A percentile compares a stretch with the other conserved stretches of the same genome.
Conservation (phyloP, 345 rosid genomes). For the Brassica rapa region DNA sequence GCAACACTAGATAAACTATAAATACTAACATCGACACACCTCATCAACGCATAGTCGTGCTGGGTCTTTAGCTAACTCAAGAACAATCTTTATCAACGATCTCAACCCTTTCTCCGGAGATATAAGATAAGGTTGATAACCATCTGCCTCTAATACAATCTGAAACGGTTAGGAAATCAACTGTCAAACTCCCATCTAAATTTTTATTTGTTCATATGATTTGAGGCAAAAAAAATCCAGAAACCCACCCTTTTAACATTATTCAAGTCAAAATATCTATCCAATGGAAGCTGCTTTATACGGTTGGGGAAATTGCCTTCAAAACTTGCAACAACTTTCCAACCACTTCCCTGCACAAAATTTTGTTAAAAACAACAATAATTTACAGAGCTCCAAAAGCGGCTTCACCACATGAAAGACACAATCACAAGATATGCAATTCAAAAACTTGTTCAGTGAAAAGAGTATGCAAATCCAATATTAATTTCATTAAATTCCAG, state of each 20-base stretch:
- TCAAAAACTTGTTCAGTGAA: background rate
- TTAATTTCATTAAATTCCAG: background rate
- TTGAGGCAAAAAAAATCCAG: slow-evolving; percentile 14
- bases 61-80: slow-evolving; percentile 97
- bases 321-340: slow-evolving; percentile 97
- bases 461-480: background rate
- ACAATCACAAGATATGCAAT: background rate
- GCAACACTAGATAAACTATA: slow-evolving; percentile 7
- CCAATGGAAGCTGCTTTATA: slow-evolving; percentile 95
- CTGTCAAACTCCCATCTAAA: slow-evolving; percentile 15
- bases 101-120: slow-evolving; percentile 99
- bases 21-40: slow-evolving; percentile 50
- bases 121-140: slow-evolving; percentile 99
- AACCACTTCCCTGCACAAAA: slow-evolving; percentile 84
- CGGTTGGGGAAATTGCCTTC: slow-evolving; percentile 95
- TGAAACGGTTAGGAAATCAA: background rate
- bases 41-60: slow-evolving; percentile 95
- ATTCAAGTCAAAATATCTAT: slow-evolving; percentile 87
- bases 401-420: slow-evolving; percentile 17
- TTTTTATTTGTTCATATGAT: slow-evolving; percentile 2
- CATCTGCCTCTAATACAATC: slow-evolving; percentile 90
- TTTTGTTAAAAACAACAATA: background rate
- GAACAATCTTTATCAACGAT: slow-evolving; percentile 91
- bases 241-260: slow-evolving; percentile 89
- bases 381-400: slow-evolving; percentile 1